Percentiles rank a stretch among this genome's conserved stretches.
Conservation (phyloP, 148 eudicot genomes). For the Cornus florida region DNA sequence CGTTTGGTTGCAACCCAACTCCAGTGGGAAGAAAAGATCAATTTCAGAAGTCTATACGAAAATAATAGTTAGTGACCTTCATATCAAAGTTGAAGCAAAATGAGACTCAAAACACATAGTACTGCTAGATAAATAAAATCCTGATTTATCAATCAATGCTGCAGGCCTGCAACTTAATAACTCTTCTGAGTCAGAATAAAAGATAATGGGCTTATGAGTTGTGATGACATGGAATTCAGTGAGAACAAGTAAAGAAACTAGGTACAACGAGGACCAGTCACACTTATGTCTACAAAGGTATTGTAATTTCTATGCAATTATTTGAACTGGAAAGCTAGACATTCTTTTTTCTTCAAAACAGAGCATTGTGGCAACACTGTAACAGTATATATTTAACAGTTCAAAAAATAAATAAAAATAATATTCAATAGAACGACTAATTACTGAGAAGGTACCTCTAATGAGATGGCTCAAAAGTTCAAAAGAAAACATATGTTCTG, state of each 20-base stretch:
- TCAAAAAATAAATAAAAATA: background rate
- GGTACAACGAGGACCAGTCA: background rate
- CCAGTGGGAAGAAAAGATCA: background rate
- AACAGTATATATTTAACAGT: background rate
- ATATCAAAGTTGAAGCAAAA: background rate
- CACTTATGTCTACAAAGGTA: background rate
- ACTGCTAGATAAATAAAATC: background rate
- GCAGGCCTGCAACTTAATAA: background rate
- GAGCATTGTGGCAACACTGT: background rate
- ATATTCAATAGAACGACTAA: background rate
- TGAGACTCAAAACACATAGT: background rate
- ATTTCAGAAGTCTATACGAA: background rate
- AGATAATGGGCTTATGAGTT: background rate
- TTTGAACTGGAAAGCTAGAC: background rate
- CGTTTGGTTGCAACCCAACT: background rate
- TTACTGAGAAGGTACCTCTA: slow-evolving; percentile 59
- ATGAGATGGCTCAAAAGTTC: slow-evolving; percentile 84
- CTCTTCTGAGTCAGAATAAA: background rate
- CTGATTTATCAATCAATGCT: background rate
- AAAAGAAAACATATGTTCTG: slow-evolving; percentile 85
- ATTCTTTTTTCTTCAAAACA: background rate
- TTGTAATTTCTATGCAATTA: background rate
- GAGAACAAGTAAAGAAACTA: background rate
- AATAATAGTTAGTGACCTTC: background rate
- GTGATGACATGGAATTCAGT: background rate